Evolutionary conservation across 2,329 filamentous ascomycete species (phyloP), one percentile per base, ranked within the genome.

Genomic region (Sporothrix brunneoviolacea): DNA sequence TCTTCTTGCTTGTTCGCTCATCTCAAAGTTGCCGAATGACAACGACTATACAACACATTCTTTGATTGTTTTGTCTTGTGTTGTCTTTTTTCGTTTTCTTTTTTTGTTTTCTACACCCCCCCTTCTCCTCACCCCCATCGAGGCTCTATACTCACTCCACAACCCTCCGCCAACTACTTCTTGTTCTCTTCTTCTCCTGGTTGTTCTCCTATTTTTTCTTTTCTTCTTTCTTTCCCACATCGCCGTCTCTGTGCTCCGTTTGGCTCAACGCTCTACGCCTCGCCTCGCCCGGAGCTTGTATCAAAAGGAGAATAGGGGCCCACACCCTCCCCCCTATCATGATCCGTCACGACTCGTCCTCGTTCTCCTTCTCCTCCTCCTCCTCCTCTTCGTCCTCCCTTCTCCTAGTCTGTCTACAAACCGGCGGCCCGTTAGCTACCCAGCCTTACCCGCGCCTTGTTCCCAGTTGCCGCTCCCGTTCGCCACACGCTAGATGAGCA

Each of bases 221-320:
- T 15, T 54, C 39, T 53, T 59, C 56, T 58, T 55, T 42, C 44
- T 48, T 48, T 19, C 10, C 35, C 33, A 38, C 33, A 47, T 30
- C 44, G 16, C 27, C 44, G n/a, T 47, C 44, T 13, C 8, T 12
- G 27, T 38, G 44, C 35, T 30, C 16, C 38, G 44, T 47, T 38
- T 47, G 44, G 44, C 33, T 38, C 24, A 24, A 28, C 33, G 30
- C 33, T n/a, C 44, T 21, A n/a, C n/a, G n/a, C n/a, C n/a, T n/a
- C n/a, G n/a, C n/a, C 44, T 35, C 16, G 44, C 33, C 44, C 30
- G 44, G 6, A 38, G n/a, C 44, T 47, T 47, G 27, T 21, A 30
- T 47, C 44, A 47, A 47, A 47, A 38, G 22, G 35, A 35, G 33
- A 47, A 47, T 38, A 47, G 33, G 44, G 44, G 44, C 18, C 16